Base-by-base conservation (phyloP, 331 rosid genomes). In the Spiraea crenata region DNA sequence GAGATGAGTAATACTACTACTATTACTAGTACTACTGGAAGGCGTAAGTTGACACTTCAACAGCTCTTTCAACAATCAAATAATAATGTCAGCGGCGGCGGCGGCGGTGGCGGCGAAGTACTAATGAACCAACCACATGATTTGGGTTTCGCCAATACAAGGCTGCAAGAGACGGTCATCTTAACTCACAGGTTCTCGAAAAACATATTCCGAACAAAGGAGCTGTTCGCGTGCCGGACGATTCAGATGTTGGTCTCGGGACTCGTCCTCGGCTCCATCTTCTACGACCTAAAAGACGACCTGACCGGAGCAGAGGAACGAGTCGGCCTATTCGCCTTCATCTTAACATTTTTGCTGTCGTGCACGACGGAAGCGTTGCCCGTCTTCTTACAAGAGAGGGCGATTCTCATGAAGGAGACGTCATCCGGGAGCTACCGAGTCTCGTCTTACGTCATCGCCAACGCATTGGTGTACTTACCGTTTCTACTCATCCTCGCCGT, bases 381-480 rank as follows among this genome's bases (percentile, higher is more conserved):
- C 5, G 82, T 93, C 57, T 93, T 93, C 77, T 77, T 93, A 66
- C 99, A 93, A 83, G 99, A 93, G 76, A 93, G 90, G 75, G 97
- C 89, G 77, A 93, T 93, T 81, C 81, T 93, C 57, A 89, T 93
- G 97, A 93, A 84, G 77, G 99, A 93, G 70, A 93, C 99, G n/a
- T 89, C 91, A 44, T 72, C 93, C 44, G 97, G 99, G 70, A 91
- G 95, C 83, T 93, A 93, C 82, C 79, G 99, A 10, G 92, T 93
- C 37, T 91, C 97, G 39, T 93, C 99, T 31, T 93, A 93, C 76
- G 90, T 96, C 49, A 86, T 93, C 56, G 97, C 99, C 16, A 93
- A 93, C 76, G 95, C 92, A 54, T 67, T 93, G 5, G 99, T 93
- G 66, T 93, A 91, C 72, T 76, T 91, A 74, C 99, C 99, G 37